Evolutionary conservation across 2,329 filamentous ascomycete species (phyloP).

Genomic region (Grosmannia serpens): DNA sequence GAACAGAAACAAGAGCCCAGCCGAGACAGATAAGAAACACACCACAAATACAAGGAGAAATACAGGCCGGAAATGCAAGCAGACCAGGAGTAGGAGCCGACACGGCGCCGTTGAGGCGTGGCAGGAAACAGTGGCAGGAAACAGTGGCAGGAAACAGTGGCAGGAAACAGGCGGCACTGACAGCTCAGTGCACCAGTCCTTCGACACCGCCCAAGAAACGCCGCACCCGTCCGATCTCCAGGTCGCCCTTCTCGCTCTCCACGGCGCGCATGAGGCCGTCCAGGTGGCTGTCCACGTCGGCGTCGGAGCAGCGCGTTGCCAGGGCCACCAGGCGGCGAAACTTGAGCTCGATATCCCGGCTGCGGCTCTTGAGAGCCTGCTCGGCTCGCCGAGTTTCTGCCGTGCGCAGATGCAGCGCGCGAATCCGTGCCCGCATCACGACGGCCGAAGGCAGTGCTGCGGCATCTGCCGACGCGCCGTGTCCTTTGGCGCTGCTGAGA

Average conservation of each 20-base stretch:
- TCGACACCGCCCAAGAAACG: slow-evolving; percentile 74
- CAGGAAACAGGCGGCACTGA: not conserved
- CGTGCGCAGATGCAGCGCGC: slow-evolving; percentile 60
- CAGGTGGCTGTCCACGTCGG: slow-evolving; percentile 68
- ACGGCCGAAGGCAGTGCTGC: slow-evolving; percentile 45
- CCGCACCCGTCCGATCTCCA: slow-evolving; percentile 65
- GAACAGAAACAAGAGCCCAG: not conserved
- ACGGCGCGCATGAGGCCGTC: slow-evolving; percentile 75
- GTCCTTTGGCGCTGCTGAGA: slow-evolving; percentile 21
- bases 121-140: not conserved
- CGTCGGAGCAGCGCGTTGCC: slow-evolving; percentile 70
- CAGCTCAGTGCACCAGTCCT: slow-evolving; percentile 26
- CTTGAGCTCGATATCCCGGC: slow-evolving; percentile 73
- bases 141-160: not conserved
- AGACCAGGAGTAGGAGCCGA: not conserved
- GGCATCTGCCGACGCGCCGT: slow-evolving; percentile 15
- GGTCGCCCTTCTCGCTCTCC: slow-evolving; percentile 69
- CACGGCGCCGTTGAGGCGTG: not conserved
- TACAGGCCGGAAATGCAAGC: not conserved
- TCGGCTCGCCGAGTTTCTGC: slow-evolving; percentile 55
- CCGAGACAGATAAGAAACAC: not conserved
- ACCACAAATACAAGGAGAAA: not conserved
- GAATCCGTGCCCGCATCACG: slow-evolving; percentile 54
- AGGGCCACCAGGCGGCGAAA: slow-evolving; percentile 81
- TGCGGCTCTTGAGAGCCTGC: slow-evolving; percentile 61